Evolutionary conservation across 495 filamentous ascomycete species (phyloP).

Genomic region (Lasiosphaeriaceae sp.): DNA sequence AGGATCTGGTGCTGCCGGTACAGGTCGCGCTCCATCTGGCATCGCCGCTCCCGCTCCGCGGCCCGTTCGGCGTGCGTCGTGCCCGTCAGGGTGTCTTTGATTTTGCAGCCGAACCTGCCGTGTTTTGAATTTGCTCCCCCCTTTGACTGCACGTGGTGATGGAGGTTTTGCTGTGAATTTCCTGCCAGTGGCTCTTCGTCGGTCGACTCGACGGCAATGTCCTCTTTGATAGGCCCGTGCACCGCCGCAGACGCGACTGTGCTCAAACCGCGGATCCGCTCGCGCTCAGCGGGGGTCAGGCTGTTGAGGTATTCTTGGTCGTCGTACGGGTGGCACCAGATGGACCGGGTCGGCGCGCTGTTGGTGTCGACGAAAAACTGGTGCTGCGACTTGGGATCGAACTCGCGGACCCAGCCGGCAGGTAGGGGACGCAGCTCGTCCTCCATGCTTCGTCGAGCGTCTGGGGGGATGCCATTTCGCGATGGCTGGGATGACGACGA

Average conservation of each 20-base stretch:
- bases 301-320: slow-evolving; percentile 20
- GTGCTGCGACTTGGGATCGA: slow-evolving; percentile 24
- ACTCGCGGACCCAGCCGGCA: slow-evolving; percentile 25
- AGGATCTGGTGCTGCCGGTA: slow-evolving; percentile 25
- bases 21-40: slow-evolving; percentile 16
- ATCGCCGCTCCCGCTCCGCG: slow-evolving; percentile 7
- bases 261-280: slow-evolving; percentile 2
- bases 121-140: too few relatives aligned
- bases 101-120: slow-evolving; percentile 4
- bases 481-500: not conserved
- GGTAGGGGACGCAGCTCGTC: slow-evolving; percentile 29
- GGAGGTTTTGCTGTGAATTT: too few relatives aligned
- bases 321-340: slow-evolving; percentile 32
- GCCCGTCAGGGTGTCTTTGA: slow-evolving; percentile 27
- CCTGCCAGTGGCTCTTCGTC: slow-evolving; percentile 4
- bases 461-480: slow-evolving; percentile 24
- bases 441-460: slow-evolving; percentile 28
- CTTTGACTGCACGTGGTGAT: too few relatives aligned
- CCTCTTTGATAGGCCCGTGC: not conserved
- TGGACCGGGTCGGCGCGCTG: slow-evolving; percentile 21
- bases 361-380: slow-evolving; percentile 34
- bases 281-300: slow-evolving; percentile 8
- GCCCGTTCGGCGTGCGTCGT: slow-evolving; percentile 23
- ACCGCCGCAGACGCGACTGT: not conserved
- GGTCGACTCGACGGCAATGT: slow-evolving; percentile 16